A percentile compares a stretch with the other conserved stretches of the same genome.
Conservation (phyloP, 2,329 filamentous ascomycete genomes). For the Fusarium verticillioides region DNA sequence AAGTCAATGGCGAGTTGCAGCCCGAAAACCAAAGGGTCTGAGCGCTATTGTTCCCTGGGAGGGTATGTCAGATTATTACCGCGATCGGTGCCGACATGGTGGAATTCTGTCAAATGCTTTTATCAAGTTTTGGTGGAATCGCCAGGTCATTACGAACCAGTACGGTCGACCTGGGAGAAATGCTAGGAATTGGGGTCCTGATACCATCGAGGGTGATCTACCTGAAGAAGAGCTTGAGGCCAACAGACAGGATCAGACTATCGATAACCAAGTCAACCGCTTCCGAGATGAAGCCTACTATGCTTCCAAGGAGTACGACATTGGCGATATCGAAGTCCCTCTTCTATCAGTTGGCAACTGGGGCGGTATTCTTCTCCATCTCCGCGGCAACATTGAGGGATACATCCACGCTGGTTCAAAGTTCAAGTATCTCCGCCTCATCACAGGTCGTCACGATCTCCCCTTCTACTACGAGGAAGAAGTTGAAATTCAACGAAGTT, state of each 20-base stretch:
- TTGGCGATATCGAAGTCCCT: conserved; percentile 74
- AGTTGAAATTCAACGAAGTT: conserved; percentile 73
- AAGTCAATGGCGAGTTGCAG: conserved; percentile 61
- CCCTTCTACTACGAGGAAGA: conserved; percentile 78
- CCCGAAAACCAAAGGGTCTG: conserved; percentile 58
- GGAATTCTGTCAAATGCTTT: conserved; percentile 69
- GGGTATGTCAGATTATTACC: conserved; percentile 65
- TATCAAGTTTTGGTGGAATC: conserved; percentile 54
- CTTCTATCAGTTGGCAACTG: conserved; percentile 75
- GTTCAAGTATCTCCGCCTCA: conserved; percentile 75
- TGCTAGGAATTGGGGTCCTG: conserved; percentile 62
- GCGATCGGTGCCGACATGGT: conserved; percentile 69
- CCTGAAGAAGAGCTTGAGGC: conserved; percentile 60
- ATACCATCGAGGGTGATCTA: conserved; percentile 69
- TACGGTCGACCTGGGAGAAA: conserved; percentile 67
- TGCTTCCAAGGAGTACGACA: conserved; percentile 71
- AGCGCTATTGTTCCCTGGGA: conserved; percentile 62
- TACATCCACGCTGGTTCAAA: conserved; percentile 72
- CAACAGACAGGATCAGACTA: conserved; percentile 61
- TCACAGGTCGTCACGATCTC: conserved; percentile 76
- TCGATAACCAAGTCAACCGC: conserved; percentile 59
- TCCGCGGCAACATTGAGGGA: conserved; percentile 75
- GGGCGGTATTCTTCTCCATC: conserved; percentile 76
- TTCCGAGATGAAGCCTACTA: conserved; percentile 74
- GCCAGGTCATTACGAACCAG: conserved; percentile 63